Evolutionary conservation across 495 filamentous ascomycete genomes (phyloP).

Genomic region (Penicillium mononematosum): DNA sequence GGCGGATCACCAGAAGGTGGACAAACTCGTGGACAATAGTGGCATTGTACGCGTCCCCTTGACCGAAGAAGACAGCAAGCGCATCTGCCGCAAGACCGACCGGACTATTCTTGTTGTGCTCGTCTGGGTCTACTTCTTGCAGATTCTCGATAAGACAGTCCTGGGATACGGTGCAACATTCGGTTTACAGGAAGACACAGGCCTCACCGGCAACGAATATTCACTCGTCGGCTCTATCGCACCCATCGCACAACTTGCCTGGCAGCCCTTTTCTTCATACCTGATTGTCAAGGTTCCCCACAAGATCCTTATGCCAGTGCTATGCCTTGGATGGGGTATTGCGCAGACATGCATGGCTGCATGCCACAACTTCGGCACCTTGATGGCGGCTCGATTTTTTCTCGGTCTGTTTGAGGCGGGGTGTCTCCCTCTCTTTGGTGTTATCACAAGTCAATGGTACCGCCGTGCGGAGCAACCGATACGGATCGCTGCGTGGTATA

Average conservation of each 20-base stretch:
- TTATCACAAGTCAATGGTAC: constrained; percentile 53
- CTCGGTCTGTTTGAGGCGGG: constrained; percentile 54
- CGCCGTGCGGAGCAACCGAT: constrained; percentile 50
- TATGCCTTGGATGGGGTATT: constrained; percentile 56
- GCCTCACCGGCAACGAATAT: constrained; percentile 58
- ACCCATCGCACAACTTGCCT: constrained; percentile 62
- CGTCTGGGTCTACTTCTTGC: constrained; percentile 64
- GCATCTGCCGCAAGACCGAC: constrained; percentile 63
- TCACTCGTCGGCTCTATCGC: constrained; percentile 61
- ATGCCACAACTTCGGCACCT: constrained; percentile 37
- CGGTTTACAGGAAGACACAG: constrained; percentile 54
- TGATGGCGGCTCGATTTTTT: constrained; percentile 51
- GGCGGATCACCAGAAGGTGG: constrained; percentile 5
- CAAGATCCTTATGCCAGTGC: constrained; percentile 59
- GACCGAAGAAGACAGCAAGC: constrained; percentile 52
- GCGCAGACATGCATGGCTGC: constrained; percentile 48
- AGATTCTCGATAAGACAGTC: constrained; percentile 65
- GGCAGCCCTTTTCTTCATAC: constrained; percentile 64
- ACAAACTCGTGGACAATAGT: constrained; percentile 3
- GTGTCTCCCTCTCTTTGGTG: constrained; percentile 58
- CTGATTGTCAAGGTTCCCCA: constrained; percentile 66
- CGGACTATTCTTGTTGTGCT: constrained; percentile 55
- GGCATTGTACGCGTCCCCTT: constrained; percentile 34
- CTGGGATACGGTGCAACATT: constrained; percentile 64
- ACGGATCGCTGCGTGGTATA: constrained; percentile 51